Evolutionary conservation across 2,329 filamentous ascomycete genomes (phyloP), one percentile per base, ranked within the genome.

Genomic region (Colletotrichum lentis): DNA sequence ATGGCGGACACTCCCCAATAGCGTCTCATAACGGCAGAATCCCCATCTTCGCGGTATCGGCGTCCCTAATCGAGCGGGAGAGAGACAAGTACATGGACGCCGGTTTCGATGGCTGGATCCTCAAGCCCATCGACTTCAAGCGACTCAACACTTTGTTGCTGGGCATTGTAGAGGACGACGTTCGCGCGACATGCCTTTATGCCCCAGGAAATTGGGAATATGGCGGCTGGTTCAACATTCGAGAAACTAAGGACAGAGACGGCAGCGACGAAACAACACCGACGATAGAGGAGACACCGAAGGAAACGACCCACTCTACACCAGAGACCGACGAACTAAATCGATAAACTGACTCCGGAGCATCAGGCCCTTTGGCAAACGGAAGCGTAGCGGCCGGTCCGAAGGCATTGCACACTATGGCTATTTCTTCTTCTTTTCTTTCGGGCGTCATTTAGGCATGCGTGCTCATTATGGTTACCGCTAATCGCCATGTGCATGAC

Each of bases 61-160:
- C 94, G 8, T 95, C 92, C 0, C 81, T 97, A 1, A 74, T 91
- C 1, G 94, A 97, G 76, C 85, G 83, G 20, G 86, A 94, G 52
- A 85, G 82, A 58, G 82, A 90, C 47, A 85, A 79, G 0, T 97
- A 97, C 72, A 86, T 93, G 50, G 84, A 91, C 52, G 88, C 89
- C 7, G 94, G 94, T 0, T 97, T 97, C 72, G 93, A 97, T 72
- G 94, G 91, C 27, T 97, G 93, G 93, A 94, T 97, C 31, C 81
- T 96, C 65, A 97, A 97, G 74, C 93, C 93, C 0, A 91, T 97
- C 52, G 89, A 95, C 69, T 96, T 97, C 75, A 87, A 88, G 72
- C 85, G 93, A 10, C 82, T 97, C 0, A 88, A 87, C 67, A 83
- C 85, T 24, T 82, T 97, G 8, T 83, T 97, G 63, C 77, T 81